phyloP scores from a whole-genome alignment of 1,139 yeast species.

The Hemisphaericaspora xylofermentans region DNA sequence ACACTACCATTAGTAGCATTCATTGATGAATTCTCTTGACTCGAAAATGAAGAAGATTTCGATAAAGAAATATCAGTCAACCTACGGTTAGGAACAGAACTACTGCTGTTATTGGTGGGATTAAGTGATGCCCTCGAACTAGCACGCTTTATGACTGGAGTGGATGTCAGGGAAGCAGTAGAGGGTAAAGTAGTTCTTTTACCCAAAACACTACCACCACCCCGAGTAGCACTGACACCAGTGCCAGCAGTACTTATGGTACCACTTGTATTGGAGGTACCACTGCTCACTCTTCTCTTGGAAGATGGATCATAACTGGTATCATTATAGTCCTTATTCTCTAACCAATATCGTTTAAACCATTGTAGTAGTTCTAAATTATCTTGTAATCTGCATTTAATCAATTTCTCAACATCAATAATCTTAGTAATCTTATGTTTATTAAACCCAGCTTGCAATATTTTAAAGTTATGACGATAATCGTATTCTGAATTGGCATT shows the following conservation, averaged over 20 bases:
- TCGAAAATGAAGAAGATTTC: neutral
- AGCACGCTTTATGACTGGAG: conserved; percentile 7
- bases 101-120: conserved; percentile 1
- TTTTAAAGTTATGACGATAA: conserved; percentile 74
- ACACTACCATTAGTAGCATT: neutral
- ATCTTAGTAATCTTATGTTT: conserved; percentile 70
- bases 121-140: conserved; percentile 12
- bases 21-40: neutral
- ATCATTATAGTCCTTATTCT: conserved; percentile 58
- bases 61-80: conserved; percentile 1
- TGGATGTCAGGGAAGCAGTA: neutral
- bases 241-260: conserved; percentile 6
- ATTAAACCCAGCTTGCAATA: conserved; percentile 75
- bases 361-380: conserved; percentile 92
- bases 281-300: conserved; percentile 20
- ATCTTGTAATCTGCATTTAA: conserved; percentile 90
- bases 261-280: conserved; percentile 6
- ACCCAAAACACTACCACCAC: neutral
- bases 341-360: conserved; percentile 82
- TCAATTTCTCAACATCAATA: conserved; percentile 77
- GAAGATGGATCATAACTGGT: conserved; percentile 60
- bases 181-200: neutral
- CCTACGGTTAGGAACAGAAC: conserved; percentile 1
- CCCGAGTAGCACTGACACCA: conserved; percentile 9
- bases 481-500: conserved; percentile 71